Base-by-base conservation (phyloP, 2,329 filamentous ascomycete species). In the Teratosphaeriaceae sp. region DNA sequence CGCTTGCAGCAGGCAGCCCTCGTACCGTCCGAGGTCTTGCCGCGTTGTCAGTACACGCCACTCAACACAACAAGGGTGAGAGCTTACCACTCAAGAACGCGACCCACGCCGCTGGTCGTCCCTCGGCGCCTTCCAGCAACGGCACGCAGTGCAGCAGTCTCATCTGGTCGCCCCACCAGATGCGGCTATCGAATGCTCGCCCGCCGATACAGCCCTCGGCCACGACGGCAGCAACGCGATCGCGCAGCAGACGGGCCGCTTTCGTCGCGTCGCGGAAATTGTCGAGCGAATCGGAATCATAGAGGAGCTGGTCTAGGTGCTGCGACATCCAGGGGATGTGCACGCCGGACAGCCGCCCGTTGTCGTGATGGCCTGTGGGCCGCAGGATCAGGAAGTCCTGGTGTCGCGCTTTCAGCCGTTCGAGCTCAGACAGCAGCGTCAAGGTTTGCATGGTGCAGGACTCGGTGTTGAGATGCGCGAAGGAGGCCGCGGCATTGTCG, bases 361-460 rank as follows among this genome's bases (percentile, higher is more conserved):
- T 53, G 8, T 21, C 15, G 29, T 57, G 52, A 23, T 46, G 53
- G 4, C 47, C 42, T 1, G 50, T 54, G 7, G 56, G 47, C 8
- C 42, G 42, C 18, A 60, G 26, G 33, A 60, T 40, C n/a, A 60
- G 29, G 41, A 57, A 52, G 23, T 59, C 54, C 4, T 45, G 31
- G 40, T 59, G 48, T 13, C 51, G 44, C 11, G 48, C 48, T 34
- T 53, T 56, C 33, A 56, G 38, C 15, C 46, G 36, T 8, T 53
- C 48, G 15, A 60, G 46, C n/a, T 52, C 45, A 22, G 49, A 45
- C 30, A 60, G 42, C 20, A 59, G 45, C 9, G 45, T 44, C 2
- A 51, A 46, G 18, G 57, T 58, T 20, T 49, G 35, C 41, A 49
- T 47, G 6, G 50, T 47, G 35, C 52, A 52, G 26, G 40, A 49